Conservation (phyloP, 208 protist genomes). For the Crithidia sp. region DNA sequence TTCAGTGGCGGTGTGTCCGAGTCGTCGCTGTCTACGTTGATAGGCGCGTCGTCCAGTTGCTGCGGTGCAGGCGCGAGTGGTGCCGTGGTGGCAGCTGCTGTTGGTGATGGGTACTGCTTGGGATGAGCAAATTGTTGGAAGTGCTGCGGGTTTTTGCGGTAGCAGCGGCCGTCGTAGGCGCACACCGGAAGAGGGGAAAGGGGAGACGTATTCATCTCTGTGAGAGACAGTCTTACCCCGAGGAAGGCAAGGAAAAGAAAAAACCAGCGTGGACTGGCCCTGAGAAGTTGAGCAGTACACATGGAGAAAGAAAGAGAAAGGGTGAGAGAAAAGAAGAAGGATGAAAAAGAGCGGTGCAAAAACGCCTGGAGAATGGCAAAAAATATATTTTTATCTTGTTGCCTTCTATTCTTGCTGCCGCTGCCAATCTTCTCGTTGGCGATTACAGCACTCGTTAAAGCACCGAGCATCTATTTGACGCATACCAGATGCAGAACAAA, state of each 20-base stretch:
- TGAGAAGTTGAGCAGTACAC: not conserved
- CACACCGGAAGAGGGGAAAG: conserved; percentile 14
- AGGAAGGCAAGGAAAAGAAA: too few species aligned
- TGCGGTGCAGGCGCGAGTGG: not conserved
- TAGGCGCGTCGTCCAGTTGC: not conserved
- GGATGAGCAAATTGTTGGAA: conserved; percentile 37
- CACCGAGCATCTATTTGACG: too few species aligned
- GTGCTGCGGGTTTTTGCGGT: conserved; percentile 47
- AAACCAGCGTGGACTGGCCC: too few species aligned
- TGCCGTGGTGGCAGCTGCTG: not conserved
- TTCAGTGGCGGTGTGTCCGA: not conserved
- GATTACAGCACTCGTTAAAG: too few species aligned
- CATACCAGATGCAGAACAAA: too few species aligned
- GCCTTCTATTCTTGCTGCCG: too few species aligned
- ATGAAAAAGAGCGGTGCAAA: too few species aligned
- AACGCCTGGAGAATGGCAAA: too few species aligned
- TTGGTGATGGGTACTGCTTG: conserved; percentile 19
- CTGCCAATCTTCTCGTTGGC: too few species aligned
- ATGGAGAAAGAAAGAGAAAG: not conserved
- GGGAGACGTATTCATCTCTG: not conserved
- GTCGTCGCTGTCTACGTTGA: not conserved
- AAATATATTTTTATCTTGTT: too few species aligned
- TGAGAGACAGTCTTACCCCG: not conserved
- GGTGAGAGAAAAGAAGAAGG: not conserved
- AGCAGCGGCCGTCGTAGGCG: conserved; percentile 46